phyloP scores from a whole-genome alignment of 192 early-diverging fungal species.

The Gonapodya prolifera region DNA sequence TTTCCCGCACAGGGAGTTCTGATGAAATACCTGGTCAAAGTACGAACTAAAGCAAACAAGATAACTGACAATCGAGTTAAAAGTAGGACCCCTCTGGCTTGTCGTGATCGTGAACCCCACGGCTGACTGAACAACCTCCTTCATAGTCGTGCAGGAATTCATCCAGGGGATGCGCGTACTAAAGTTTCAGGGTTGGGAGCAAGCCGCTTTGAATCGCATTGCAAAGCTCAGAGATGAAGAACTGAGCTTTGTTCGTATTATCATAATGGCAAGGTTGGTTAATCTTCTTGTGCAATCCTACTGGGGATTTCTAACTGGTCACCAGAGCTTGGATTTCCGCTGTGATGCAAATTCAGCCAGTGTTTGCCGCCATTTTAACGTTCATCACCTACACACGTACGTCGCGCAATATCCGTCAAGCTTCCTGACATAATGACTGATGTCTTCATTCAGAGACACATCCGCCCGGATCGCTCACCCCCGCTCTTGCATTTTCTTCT shows the following conservation, averaged over 20 bases:
- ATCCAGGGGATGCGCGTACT: constrained; percentile 60
- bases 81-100: not conserved
- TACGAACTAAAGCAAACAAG: not conserved
- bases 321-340: not conserved
- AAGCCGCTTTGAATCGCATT: not conserved
- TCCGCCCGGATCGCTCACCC: not conserved
- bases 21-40: not conserved
- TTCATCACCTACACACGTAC: not conserved
- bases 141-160: constrained; percentile 55
- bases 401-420: not conserved
- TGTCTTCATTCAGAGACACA: not conserved
- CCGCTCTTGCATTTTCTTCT: not conserved
- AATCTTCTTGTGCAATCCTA: not conserved
- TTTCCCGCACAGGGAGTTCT: constrained; percentile 1
- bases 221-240: not conserved
- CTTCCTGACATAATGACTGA: not conserved
- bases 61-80: not conserved
- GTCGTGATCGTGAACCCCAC: not conserved
- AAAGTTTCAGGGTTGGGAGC: constrained; percentile 66
- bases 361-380: not conserved
- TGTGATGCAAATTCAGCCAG: constrained; percentile 1
- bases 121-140: not conserved
- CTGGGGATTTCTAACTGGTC: not conserved
- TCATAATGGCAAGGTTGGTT: not conserved
- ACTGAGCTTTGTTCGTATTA: not conserved